Percentiles rank a stretch among this genome's conserved stretches.
Evolutionary conservation across 2,329 filamentous ascomycete species (phyloP).

Genomic region (Xylaria sp.): DNA sequence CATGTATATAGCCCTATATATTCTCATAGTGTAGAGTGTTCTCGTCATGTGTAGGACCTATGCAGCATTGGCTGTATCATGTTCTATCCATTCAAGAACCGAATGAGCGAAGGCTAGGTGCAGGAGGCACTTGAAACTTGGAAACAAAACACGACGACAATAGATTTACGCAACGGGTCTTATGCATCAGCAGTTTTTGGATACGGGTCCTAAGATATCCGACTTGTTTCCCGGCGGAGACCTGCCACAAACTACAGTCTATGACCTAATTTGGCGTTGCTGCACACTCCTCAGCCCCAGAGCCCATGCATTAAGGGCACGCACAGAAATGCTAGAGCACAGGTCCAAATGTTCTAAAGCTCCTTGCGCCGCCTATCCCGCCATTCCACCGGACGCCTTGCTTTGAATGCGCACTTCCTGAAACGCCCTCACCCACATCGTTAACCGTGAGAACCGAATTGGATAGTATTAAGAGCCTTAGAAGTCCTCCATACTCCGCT

Average conservation of each 20-base stretch:
- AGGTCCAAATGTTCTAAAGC: constrained; percentile 10
- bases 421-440: constrained; percentile 18
- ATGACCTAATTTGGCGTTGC: constrained; percentile 17
- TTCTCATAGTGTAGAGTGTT: not conserved
- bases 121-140: no score
- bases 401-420: constrained; percentile 22
- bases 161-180: no score
- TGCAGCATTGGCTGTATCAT: no score
- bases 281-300: not conserved
- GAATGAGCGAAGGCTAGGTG: no score
- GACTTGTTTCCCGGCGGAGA: not conserved
- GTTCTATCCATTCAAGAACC: no score
- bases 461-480: constrained; percentile 8
- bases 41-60: not conserved
- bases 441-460: not conserved
- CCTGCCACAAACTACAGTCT: constrained; percentile 30
- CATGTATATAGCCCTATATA: not conserved
- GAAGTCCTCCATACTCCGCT: constrained; percentile 67
- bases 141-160: no score
- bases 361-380: not conserved
- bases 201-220: not conserved
- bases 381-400: constrained; percentile 23
- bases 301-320: not conserved
- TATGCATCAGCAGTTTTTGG: no score
- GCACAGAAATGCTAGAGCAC: constrained; percentile 2